phyloP scores from a whole-genome alignment of 1,284 basidiomycete genomes.

The Pseudozyma tsukubaensis region DNA sequence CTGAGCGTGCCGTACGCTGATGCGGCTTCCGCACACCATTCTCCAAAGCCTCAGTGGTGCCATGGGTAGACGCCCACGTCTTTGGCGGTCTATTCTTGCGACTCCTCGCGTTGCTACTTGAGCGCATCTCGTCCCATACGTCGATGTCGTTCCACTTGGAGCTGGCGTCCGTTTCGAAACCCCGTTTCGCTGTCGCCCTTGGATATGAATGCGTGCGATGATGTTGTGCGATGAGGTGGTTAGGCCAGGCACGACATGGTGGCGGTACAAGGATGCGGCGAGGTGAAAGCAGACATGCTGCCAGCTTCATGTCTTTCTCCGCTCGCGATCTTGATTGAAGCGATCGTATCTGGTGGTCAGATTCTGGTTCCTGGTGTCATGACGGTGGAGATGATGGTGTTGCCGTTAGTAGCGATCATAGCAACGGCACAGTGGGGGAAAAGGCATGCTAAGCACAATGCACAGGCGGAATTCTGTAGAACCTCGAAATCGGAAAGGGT shows the following conservation, averaged over 20 bases:
- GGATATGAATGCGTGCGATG: not conserved
- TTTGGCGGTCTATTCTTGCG: slow-evolving; percentile 20
- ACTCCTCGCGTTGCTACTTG: not conserved
- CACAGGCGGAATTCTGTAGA: not conserved
- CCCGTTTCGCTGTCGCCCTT: not conserved
- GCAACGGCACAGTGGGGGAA: not conserved
- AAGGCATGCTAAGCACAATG: not conserved
- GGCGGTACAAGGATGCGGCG: not conserved
- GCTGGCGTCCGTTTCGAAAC: not conserved
- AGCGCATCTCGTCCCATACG: slow-evolving; percentile 23
- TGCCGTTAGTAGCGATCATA: not conserved
- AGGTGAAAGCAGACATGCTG: slow-evolving; percentile 21
- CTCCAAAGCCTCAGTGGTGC: not conserved
- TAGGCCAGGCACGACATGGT: not conserved
- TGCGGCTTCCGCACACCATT: not conserved
- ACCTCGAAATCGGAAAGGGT: slow-evolving; percentile 2
- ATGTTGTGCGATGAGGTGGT: not conserved
- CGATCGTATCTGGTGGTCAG: not conserved
- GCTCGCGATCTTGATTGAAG: not conserved
- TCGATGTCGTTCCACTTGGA: slow-evolving; percentile 13
- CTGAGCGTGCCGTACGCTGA: not conserved
- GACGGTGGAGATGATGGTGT: not conserved
- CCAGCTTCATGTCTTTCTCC: slow-evolving; percentile 17
- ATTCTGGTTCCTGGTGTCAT: not conserved
- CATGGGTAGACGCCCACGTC: slow-evolving; percentile 42